Base-by-base conservation (phyloP, 2,329 filamentous ascomycete genomes). In the Neodidymelliopsis sp. region DNA sequence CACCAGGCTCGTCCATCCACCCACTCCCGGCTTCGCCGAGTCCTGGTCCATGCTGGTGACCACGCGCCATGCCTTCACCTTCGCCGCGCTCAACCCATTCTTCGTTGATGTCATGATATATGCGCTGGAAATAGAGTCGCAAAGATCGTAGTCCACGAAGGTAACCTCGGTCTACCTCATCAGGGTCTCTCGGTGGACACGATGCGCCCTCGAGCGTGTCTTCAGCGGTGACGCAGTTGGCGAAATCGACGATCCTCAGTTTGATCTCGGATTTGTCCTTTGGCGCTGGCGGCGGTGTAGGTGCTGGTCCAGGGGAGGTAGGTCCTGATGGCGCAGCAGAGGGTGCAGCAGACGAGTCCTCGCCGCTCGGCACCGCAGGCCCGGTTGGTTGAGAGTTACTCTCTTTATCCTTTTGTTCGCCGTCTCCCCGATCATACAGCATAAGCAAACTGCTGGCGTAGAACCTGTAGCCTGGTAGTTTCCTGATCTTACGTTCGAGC, bases 161-260 rank as follows among this genome's bases (percentile, higher is more conserved):
- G 65, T 97, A 99, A 0, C 94, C 94, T 20, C 86, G 83, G 61
- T 99, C 94, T 6, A 96, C 86, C 52, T 90, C 87, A 25, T 87
- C 77, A 0, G 90, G 90, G 66, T 95, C 84, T 50, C 84, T 82
- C 4, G 94, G 94, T 11, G 94, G 94, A 62, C 93, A 97, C 13
- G 79, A 75, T 2, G 79, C 75, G 50, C 84, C 79, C 9, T 85
- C 74, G 3, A 84, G 65, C 38, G 75, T 70, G 64, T 96, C 91
- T 58, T 94, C 88, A 4, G 90, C 89, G 1, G 92, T 97, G 25
- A 97, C 87, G 66, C 93, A 97, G 71, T 99, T 99, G 56, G 94
- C 94, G 76, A 99, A 99, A 73, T 99, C 94, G 48, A 96, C 93
- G 71, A 99, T 95, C 74, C 97, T 97, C 75, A 99, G 86, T 71